Evolutionary conservation across 352 stramenopile genomes (phyloP).

Genomic region (Stramenopiles sp.): DNA sequence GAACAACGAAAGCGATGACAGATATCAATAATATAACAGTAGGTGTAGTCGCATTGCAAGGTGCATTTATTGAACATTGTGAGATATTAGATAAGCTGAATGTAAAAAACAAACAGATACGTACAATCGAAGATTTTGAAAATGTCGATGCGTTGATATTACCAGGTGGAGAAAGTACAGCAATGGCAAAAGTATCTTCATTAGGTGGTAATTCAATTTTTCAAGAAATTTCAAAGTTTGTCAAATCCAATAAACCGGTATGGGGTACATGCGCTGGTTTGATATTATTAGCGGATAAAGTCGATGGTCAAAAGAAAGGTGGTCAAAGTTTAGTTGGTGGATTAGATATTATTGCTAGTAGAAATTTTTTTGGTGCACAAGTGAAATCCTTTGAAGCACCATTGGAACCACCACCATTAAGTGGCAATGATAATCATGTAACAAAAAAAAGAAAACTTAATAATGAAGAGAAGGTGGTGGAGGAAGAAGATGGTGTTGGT

Average conservation of each 20-base stretch:
- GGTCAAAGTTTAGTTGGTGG: constrained; percentile 77
- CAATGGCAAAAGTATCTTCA: constrained; percentile 71
- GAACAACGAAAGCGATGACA: too few relatives aligned
- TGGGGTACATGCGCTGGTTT: constrained; percentile 91
- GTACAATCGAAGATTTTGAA: constrained; percentile 47
- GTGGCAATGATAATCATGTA: too few relatives aligned
- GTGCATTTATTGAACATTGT: constrained; percentile 70
- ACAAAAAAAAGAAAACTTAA: too few relatives aligned
- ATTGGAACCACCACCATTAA: constrained; percentile 27
- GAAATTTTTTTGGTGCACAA: constrained; percentile 90
- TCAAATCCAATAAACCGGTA: constrained; percentile 48
- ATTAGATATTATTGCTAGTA: constrained; percentile 79
- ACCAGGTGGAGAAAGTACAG: constrained; percentile 80
- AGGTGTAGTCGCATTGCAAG: constrained; percentile 62
- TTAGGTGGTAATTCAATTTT: constrained; percentile 36
- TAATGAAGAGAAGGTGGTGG: too few relatives aligned
- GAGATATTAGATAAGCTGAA: constrained; percentile 41
- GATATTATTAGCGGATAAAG: constrained; percentile 80
- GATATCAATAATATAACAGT: constrained; percentile 22
- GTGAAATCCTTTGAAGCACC: constrained; percentile 46
- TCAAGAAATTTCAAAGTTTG: constrained; percentile 50
- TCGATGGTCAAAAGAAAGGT: constrained; percentile 35
- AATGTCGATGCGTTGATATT: constrained; percentile 71
- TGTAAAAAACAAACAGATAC: constrained; percentile 35
- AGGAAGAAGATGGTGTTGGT: constrained; percentile 26